Conservation (phyloP, 164 flowering plant genomes). For the Malania oleifera region DNA sequence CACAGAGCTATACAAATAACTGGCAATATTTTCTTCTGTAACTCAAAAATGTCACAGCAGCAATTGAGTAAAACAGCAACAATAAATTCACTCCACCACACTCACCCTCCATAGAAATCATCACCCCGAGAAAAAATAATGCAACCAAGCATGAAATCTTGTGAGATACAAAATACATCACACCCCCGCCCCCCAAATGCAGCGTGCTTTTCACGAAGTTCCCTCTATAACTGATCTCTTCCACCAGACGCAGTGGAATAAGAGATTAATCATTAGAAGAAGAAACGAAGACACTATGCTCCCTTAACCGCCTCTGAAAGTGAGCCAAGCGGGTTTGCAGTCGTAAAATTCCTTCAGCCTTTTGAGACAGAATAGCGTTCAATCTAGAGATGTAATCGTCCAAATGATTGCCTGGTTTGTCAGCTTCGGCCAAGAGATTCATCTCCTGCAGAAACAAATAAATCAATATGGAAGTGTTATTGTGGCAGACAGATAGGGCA, state of each 20-base stretch:
- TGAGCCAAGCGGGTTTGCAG: slow-evolving; percentile 59
- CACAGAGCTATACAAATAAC: slow-evolving; percentile 7
- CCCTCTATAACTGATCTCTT: too few species aligned
- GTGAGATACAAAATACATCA: neutral
- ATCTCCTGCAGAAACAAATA: slow-evolving; percentile 47
- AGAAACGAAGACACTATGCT: slow-evolving; percentile 55
- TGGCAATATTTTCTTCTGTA: slow-evolving; percentile 3
- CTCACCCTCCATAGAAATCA: neutral
- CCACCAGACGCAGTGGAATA: neutral
- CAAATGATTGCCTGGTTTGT: slow-evolving; percentile 73
- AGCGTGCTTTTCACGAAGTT: too few species aligned
- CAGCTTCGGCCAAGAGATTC: slow-evolving; percentile 64
- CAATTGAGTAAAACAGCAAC: neutral
- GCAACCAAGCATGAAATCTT: neutral
- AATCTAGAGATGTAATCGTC: slow-evolving; percentile 58
- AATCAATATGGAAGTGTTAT: neutral
- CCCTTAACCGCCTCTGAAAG: slow-evolving; percentile 60
- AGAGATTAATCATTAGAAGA: slow-evolving; percentile 23
- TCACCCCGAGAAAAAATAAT: neutral
- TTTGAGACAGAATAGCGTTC: slow-evolving; percentile 63
- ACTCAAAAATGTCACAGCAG: neutral
- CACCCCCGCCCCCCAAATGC: neutral
- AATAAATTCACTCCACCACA: neutral
- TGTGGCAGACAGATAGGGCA: neutral
- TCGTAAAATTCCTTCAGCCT: slow-evolving; percentile 63